These are phyloP conservation scores for Globisporangium lucens DNA, from an alignment of 352 stramenopile genomes.

Conservation along the genomic window DNA sequence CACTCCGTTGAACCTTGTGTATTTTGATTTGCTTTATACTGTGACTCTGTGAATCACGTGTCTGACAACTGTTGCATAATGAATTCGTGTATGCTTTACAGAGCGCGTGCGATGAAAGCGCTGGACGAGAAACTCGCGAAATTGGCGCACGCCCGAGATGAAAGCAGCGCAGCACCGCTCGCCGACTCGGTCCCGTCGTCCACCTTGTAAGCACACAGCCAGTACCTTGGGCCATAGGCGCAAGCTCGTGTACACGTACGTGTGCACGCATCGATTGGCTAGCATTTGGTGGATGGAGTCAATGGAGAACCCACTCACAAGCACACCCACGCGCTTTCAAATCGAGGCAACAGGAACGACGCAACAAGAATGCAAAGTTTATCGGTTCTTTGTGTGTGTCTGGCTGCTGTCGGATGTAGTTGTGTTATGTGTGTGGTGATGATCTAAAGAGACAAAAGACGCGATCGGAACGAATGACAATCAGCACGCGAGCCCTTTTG, in stretches of 20 bases:
- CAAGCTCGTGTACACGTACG: not conserved
- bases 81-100: constrained; percentile 17
- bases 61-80: not conserved
- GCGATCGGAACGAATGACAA: not conserved
- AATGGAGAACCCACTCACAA: not conserved
- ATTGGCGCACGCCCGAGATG: constrained; percentile 40
- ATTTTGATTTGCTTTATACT: not conserved
- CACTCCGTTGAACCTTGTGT: not conserved
- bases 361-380: not conserved
- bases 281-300: not conserved
- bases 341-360: not conserved
- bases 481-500: not conserved
- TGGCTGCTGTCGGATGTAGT: not conserved
- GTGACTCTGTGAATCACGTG: not conserved
- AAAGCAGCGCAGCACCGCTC: constrained; percentile 1
- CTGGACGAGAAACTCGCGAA: constrained; percentile 88
- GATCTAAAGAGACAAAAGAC: constrained; percentile 4
- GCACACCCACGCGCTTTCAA: too few relatives aligned
- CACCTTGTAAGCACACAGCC: not conserved
- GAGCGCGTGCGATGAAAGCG: constrained; percentile 82
- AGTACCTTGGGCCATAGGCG: not conserved
- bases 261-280: not conserved
- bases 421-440: constrained; percentile 6
- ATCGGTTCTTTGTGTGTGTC: not conserved
- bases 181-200: not conserved